These are phyloP conservation scores for Wickerhamomyces sydowiorum DNA, from an alignment of 805 yeast species.

Conservation along the genomic window DNA sequence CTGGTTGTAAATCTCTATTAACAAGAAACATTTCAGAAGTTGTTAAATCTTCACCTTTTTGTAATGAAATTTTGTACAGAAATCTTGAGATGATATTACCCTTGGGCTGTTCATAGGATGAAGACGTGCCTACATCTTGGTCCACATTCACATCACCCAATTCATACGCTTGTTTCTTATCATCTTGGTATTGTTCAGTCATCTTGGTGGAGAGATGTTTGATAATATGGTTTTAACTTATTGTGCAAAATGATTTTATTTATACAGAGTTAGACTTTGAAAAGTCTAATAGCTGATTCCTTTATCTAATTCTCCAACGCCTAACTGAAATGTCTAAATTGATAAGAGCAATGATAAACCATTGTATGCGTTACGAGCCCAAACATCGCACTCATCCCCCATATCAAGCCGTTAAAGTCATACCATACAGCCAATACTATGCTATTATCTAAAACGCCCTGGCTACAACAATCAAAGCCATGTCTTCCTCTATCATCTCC, in stretches of 20 bases:
- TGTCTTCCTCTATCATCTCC: no score
- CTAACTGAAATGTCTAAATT: background rate
- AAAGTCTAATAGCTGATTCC: no score
- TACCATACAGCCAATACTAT: no score
- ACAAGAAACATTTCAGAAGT: slow-evolving; percentile 58
- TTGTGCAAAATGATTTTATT: no score
- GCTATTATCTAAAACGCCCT: no score
- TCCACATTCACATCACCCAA: background rate
- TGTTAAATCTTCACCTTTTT: slow-evolving; percentile 29
- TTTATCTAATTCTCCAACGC: no score
- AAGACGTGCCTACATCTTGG: background rate
- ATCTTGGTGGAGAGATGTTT: background rate
- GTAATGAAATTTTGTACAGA: slow-evolving; percentile 3
- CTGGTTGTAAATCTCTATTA: slow-evolving; percentile 76
- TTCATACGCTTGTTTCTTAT: background rate
- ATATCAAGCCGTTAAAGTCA: no score
- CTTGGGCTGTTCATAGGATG: background rate
- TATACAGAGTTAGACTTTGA: no score
- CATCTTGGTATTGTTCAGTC: background rate
- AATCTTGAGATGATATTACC: background rate
- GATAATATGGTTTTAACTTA: no score
- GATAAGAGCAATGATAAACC: background rate
- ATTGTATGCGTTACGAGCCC: no score
- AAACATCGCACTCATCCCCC: no score
- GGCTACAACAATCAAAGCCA: no score